A percentile compares a stretch with the other conserved stretches of the same genome.
Conservation (phyloP, 345 rosid genomes). For the Eutrema yunnanense region DNA sequence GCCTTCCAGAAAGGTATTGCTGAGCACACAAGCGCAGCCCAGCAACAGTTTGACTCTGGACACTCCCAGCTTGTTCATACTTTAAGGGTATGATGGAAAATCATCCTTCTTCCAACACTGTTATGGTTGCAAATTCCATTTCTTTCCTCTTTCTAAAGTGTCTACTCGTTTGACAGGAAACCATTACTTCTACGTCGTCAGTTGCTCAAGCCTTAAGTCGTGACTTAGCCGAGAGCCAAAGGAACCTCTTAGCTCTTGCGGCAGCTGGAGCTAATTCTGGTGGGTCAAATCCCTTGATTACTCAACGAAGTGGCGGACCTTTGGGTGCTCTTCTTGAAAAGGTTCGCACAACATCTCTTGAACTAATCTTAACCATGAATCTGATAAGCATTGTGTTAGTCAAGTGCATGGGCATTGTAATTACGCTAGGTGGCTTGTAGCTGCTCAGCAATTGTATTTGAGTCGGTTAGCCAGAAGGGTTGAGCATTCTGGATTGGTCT, state of each 20-base stretch:
- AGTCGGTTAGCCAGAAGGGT: background rate
- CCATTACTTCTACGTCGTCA: slow-evolving; percentile 65
- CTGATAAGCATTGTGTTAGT: background rate
- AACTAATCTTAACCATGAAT: background rate
- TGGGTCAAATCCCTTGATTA: slow-evolving; percentile 43
- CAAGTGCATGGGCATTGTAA: background rate
- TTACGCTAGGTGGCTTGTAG: slow-evolving; percentile 4
- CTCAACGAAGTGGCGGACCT: slow-evolving; percentile 64
- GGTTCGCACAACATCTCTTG: slow-evolving; percentile 35
- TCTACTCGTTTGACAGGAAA: slow-evolving; percentile 49
- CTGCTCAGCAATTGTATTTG: background rate
- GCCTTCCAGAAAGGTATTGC: slow-evolving; percentile 73
- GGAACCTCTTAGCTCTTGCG: slow-evolving; percentile 64
- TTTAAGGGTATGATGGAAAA: slow-evolving; percentile 51
- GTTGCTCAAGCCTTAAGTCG: slow-evolving; percentile 60
- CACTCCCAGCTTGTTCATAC: slow-evolving; percentile 67
- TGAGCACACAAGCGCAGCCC: slow-evolving; percentile 69
- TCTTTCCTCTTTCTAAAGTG: background rate
- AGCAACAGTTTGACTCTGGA: slow-evolving; percentile 64
- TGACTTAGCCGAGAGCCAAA: slow-evolving; percentile 74
- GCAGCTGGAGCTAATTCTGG: slow-evolving; percentile 59
- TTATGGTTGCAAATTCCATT: background rate
- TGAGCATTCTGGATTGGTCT: background rate
- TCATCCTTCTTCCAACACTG: background rate
- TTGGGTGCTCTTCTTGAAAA: slow-evolving; percentile 53